phyloP scores from a whole-genome alignment of 2,329 filamentous ascomycete genomes.

The Neodidymelliopsis sp. region DNA sequence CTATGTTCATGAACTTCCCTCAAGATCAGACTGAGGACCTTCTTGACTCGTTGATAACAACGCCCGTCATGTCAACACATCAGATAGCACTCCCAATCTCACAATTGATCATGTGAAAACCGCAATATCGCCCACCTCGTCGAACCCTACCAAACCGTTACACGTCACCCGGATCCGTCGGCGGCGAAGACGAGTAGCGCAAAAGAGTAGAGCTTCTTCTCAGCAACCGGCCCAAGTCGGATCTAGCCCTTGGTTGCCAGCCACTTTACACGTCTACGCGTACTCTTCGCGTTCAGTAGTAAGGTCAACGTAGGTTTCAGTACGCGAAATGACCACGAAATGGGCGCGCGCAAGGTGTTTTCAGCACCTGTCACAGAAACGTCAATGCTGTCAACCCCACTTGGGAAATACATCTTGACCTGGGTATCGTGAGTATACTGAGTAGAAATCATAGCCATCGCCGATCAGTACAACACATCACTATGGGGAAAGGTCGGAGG shows the following conservation, averaged over 20 bases:
- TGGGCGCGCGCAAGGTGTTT: constrained; percentile 12
- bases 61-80: no score
- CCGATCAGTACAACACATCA: constrained; percentile 16
- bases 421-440: constrained; percentile 14
- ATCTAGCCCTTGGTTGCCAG: neutral
- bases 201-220: neutral
- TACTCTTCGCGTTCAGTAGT: constrained; percentile 1
- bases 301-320: constrained; percentile 9
- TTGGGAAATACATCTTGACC: constrained; percentile 1
- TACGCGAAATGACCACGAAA: constrained; percentile 12
- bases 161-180: neutral
- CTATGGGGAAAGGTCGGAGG: constrained; percentile 2
- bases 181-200: neutral
- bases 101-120: neutral
- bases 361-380: constrained; percentile 6
- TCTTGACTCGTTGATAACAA: no score
- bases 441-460: neutral
- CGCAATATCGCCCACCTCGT: neutral
- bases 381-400: constrained; percentile 17
- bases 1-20: no score
- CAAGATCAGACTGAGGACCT: no score
- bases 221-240: constrained; percentile 5
- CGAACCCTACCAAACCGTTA: neutral
- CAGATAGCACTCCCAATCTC: no score
- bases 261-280: constrained; percentile 12